These are phyloP conservation scores for Artomyces pyxidatus DNA, from an alignment of 768 basidiomycete genomes.

Conservation along the genomic window DNA sequence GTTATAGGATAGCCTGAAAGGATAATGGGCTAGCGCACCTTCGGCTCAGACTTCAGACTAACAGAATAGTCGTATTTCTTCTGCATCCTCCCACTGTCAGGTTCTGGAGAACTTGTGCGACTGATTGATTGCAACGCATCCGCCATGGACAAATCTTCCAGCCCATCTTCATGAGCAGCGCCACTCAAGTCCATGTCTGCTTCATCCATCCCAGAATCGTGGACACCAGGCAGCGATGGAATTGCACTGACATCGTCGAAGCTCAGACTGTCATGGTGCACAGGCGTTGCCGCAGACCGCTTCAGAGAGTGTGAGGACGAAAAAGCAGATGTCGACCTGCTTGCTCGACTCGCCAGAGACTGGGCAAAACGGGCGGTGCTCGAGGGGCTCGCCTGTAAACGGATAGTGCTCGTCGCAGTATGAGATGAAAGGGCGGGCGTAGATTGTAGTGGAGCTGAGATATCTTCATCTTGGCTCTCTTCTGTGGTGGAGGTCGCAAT, in stretches of 20 bases:
- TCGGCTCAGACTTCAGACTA: slow-evolving; percentile 52
- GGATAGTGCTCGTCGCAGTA: slow-evolving; percentile 40
- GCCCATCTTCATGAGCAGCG: slow-evolving; percentile 31
- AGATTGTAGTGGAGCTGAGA: slow-evolving; percentile 53
- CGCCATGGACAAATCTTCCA: slow-evolving; percentile 39
- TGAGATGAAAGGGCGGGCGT: slow-evolving; percentile 51
- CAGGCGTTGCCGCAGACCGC: neutral
- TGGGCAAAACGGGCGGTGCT: slow-evolving; percentile 43
- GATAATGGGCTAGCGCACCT: slow-evolving; percentile 28
- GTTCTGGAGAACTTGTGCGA: slow-evolving; percentile 40
- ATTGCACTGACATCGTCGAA: slow-evolving; percentile 52
- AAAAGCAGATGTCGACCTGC: slow-evolving; percentile 27
- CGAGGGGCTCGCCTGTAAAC: slow-evolving; percentile 42
- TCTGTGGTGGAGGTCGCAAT: slow-evolving; percentile 28
- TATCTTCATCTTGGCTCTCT: slow-evolving; percentile 32
- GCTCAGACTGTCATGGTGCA: slow-evolving; percentile 22
- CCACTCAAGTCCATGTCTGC: slow-evolving; percentile 14
- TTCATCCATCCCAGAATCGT: slow-evolving; percentile 10
- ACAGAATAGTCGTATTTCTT: slow-evolving; percentile 54
- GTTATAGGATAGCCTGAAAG: neutral
- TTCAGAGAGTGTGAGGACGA: slow-evolving; percentile 15
- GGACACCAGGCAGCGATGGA: slow-evolving; percentile 41
- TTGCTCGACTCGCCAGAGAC: slow-evolving; percentile 42
- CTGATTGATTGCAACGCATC: slow-evolving; percentile 53
- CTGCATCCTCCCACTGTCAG: slow-evolving; percentile 31